Evolutionary conservation across 1,284 basidiomycete species (phyloP), one percentile per base, ranked within the genome.

Genomic region (Tremellales sp.): DNA sequence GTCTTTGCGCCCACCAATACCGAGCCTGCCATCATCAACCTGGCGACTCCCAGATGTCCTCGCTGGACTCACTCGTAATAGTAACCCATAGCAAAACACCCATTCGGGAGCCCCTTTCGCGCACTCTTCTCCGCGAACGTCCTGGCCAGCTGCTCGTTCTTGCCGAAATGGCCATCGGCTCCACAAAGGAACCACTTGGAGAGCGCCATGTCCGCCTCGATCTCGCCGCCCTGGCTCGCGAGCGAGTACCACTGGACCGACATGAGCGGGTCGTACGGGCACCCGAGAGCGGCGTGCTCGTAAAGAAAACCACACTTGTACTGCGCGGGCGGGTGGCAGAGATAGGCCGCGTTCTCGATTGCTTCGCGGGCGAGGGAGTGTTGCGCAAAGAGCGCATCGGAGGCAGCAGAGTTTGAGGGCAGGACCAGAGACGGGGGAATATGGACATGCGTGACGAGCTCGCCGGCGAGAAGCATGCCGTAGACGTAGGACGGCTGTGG

Each of bases 171-270:
- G 19, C 81, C 81, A 29, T 87, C 84, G 0, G 82, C 82, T 0
- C 88, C 89, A 66, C 91, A 94, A 41, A 95, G 73, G 77, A 94
- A 95, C 92, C 91, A 95, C 71, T 93, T 95, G 72, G 81, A 84
- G 39, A 95, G 77, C 6, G 89, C 91, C 90, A 97, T 93, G 69
- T 97, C 91, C 0, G 93, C 93, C 66, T 97, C 91, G 34, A 80
- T 77, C 71, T 95, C 88, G 27, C 87, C 87, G 56, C 85, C 81
- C 71, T 92, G 84, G 48, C 82, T 86, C 0, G 92, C 93, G 7
- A 77, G 68, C 26, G 81, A 84, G 71, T 97, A 97, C 71, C 92
- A 97, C 68, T 94, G 88, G 21, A 97, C 91, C 47, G 84, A 87
- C 33, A 95, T 76, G 14, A 95, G 75, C 0, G 92, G 84, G 62